phyloP scores from a whole-genome alignment of 495 filamentous ascomycete species.

The Hypoxylon fragiforme region DNA sequence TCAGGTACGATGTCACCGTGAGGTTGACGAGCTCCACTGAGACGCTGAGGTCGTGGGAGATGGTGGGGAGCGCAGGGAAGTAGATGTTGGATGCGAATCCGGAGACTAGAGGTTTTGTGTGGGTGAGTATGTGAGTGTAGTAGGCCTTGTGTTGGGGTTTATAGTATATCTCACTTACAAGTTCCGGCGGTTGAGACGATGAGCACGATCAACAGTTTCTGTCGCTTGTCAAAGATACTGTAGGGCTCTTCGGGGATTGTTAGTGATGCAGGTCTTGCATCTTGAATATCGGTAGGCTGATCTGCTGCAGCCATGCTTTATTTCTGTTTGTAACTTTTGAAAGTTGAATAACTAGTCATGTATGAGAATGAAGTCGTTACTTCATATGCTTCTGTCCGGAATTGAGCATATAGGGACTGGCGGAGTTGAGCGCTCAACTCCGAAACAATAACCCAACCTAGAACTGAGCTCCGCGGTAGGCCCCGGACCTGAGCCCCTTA shows the following conservation, averaged over 20 bases:
- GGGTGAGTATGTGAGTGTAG: conserved; percentile 7
- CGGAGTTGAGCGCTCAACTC: conserved; percentile 13
- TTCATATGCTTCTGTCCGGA: conserved; percentile 18
- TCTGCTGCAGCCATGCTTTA: conserved; percentile 7
- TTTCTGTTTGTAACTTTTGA: too few relatives aligned
- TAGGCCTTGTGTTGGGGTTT: not conserved
- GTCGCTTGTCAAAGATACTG: conserved; percentile 52
- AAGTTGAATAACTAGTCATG: too few relatives aligned
- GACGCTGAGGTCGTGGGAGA: conserved; percentile 48
- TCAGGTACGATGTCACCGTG: conserved; percentile 56
- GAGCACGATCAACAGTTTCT: conserved; percentile 51
- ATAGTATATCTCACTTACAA: conserved; percentile 37
- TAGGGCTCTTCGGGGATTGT: conserved; percentile 37
- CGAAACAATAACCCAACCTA: too few relatives aligned
- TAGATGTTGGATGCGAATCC: conserved; percentile 60
- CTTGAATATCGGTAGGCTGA: not conserved
- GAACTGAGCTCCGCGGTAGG: too few relatives aligned
- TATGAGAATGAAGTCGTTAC: too few relatives aligned
- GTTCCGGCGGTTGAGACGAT: conserved; percentile 54
- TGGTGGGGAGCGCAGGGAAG: conserved; percentile 53
- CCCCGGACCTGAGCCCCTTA: conserved; percentile 8
- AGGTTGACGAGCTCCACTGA: conserved; percentile 52
- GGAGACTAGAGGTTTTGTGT: conserved; percentile 50
- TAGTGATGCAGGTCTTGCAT: conserved; percentile 3
- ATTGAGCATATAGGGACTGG: conserved; percentile 8